Evolutionary conservation across 106 monocot genomes (phyloP).

Genomic region (Allium sativum): DNA sequence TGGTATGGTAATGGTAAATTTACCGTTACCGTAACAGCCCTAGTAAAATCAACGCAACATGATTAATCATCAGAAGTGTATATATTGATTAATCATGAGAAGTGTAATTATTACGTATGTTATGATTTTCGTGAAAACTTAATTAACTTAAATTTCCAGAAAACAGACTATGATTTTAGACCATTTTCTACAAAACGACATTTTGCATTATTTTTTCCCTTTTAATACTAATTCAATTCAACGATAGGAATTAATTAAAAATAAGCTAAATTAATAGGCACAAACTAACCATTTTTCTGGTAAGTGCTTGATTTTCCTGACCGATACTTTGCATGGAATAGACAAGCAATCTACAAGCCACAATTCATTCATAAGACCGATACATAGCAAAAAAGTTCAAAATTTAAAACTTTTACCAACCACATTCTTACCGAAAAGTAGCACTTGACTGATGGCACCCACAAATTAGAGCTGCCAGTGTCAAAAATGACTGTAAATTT

Average conservation of each 20-base stretch:
- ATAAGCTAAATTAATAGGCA: background rate
- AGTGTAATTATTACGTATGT: too few species aligned
- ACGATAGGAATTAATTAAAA: background rate
- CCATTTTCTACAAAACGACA: too few species aligned
- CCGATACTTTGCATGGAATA: conserved; percentile 14
- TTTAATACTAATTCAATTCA: too few species aligned
- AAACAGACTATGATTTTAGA: too few species aligned
- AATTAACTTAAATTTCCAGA: too few species aligned
- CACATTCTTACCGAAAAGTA: conserved; percentile 50
- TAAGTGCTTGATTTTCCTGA: conserved; percentile 18
- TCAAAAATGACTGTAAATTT: conserved; percentile 85
- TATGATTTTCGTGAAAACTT: too few species aligned
- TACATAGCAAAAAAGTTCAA: background rate
- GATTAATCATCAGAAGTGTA: too few species aligned
- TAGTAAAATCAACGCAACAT: too few species aligned
- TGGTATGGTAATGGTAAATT: too few species aligned
- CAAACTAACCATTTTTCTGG: conserved; percentile 12
- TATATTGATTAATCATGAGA: too few species aligned
- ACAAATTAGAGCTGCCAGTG: conserved; percentile 81
- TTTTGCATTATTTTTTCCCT: too few species aligned
- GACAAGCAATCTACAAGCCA: conserved; percentile 14
- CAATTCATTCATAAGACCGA: background rate
- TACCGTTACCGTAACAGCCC: too few species aligned
- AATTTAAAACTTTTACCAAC: background rate
- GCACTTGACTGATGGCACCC: conserved; percentile 85